Base-by-base conservation (phyloP, 2,329 filamentous ascomycete genomes). In the Scedosporium boydii region DNA sequence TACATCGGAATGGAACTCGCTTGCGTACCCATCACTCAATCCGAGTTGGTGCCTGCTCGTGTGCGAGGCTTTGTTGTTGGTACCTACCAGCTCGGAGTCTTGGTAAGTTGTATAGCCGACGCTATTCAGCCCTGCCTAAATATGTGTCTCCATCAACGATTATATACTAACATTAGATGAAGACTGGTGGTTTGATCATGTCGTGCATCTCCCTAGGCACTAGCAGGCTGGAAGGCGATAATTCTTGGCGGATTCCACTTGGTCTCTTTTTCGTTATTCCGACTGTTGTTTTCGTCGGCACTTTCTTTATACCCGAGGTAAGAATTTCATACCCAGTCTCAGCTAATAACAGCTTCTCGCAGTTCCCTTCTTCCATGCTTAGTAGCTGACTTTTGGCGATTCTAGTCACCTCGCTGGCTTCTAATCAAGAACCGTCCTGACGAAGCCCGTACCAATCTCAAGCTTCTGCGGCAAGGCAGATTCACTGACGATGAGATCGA, bases 1-100 rank as follows among this genome's bases (percentile, higher is more conserved):
- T 77, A 77, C 58, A 68, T 76, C 38, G 75, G 74, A 16, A 76
- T 75, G 70, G 75, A 77, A 63, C 68, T 77, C 6, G 68, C 74
- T 1, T 66, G 72, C 3, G 71, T 76, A 5, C 75, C 75, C 0
- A 66, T 72, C 0, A 68, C 68, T 21, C 71, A 74, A 61, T 70
- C 72, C 2, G 73, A 75, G 65, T 67, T 74, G 29, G 68, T 69
- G 1, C 73, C 72, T 0, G 64, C 65, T 0, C 58, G 63, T 9
- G 64, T 69, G 14, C 69, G 73, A 10, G 72, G 72, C 7, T 66
- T 73, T 16, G 67, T 69, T 4, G 73, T 74, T 14, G 68, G 66
- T 2, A 68, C 69, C 2, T 74, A 74, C 57, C 69, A 73, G 61
- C 63, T 70, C 3, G 66, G 68, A 46, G 58, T 72, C 6, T 56